Conservation (phyloP, 1,284 basidiomycete genomes). For the Afroboletus lepidellus region DNA sequence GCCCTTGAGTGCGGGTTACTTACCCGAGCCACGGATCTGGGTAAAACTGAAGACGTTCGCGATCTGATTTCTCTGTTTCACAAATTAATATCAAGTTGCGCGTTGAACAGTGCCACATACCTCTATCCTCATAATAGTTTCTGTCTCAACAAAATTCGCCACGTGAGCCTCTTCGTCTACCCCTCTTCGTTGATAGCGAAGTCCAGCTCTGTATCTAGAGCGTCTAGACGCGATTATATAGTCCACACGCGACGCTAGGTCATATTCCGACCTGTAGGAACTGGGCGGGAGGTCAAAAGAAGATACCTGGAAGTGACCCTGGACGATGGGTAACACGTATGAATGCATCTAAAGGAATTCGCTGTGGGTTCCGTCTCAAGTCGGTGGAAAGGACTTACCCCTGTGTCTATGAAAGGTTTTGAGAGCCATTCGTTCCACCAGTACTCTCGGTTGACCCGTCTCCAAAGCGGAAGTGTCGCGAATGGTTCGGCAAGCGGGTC, state of each 20-base stretch:
- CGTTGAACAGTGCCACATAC: slow-evolving; percentile 39
- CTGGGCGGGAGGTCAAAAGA: slow-evolving; percentile 58
- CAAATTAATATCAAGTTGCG: not conserved
- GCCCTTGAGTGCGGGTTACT: slow-evolving; percentile 25
- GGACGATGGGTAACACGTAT: slow-evolving; percentile 72
- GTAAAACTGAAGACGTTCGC: slow-evolving; percentile 84
- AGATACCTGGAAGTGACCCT: slow-evolving; percentile 69
- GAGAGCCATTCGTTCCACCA: slow-evolving; percentile 90
- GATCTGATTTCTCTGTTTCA: slow-evolving; percentile 59
- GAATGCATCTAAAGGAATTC: slow-evolving; percentile 42
- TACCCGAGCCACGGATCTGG: slow-evolving; percentile 87
- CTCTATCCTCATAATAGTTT: slow-evolving; percentile 81
- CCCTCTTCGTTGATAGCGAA: slow-evolving; percentile 94
- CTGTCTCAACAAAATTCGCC: slow-evolving; percentile 93
- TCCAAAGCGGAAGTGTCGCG: slow-evolving; percentile 75
- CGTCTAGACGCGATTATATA: slow-evolving; percentile 82
- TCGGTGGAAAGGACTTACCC: slow-evolving; percentile 43
- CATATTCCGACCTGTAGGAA: slow-evolving; percentile 45
- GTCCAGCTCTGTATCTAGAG: slow-evolving; percentile 88
- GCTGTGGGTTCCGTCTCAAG: not conserved
- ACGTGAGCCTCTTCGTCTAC: slow-evolving; percentile 84
- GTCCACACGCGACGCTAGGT: slow-evolving; percentile 47
- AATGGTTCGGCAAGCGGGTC: slow-evolving; percentile 67
- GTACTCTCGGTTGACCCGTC: slow-evolving; percentile 77
- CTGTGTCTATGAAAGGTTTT: slow-evolving; percentile 72